These are phyloP conservation scores for Dispira parvispora DNA, from an alignment of 192 early-diverging fungal species.

Conservation along the genomic window DNA sequence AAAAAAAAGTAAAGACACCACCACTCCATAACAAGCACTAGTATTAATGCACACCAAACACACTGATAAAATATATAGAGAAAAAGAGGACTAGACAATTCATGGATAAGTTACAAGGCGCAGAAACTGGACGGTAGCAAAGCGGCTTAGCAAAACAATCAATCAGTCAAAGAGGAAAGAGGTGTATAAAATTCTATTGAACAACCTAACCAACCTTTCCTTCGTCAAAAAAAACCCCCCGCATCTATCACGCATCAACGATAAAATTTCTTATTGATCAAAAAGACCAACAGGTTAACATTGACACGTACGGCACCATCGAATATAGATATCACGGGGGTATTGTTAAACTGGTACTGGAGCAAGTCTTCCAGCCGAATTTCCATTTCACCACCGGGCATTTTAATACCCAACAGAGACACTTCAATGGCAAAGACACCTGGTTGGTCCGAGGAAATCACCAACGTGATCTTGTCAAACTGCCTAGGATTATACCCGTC, in stretches of 20 bases:
- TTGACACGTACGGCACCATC: constrained; percentile 89
- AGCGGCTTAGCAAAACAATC: too few species aligned
- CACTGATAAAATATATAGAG: too few species aligned
- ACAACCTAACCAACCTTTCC: too few species aligned
- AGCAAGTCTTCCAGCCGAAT: constrained; percentile 83
- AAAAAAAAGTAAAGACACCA: too few species aligned
- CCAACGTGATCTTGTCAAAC: constrained; percentile 77
- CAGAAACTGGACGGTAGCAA: too few species aligned
- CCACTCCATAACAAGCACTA: too few species aligned
- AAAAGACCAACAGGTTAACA: constrained; percentile 84
- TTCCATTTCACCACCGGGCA: constrained; percentile 56
- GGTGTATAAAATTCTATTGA: too few species aligned
- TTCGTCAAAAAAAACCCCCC: too few species aligned
- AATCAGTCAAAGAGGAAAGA: too few species aligned
- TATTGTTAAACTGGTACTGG: constrained; percentile 85
- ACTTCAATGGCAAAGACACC: constrained; percentile 86
- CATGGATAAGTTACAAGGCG: too few species aligned
- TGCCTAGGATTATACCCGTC: constrained; percentile 67
- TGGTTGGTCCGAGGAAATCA: constrained; percentile 79
- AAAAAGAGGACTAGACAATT: too few species aligned
- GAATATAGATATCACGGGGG: constrained; percentile 78
- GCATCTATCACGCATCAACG: constrained; percentile 7
- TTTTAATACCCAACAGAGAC: constrained; percentile 48
- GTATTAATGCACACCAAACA: too few species aligned
- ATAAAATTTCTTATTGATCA: constrained; percentile 94